Base-by-base conservation (phyloP, 257 asterid species). In the Petunia axillaris region DNA sequence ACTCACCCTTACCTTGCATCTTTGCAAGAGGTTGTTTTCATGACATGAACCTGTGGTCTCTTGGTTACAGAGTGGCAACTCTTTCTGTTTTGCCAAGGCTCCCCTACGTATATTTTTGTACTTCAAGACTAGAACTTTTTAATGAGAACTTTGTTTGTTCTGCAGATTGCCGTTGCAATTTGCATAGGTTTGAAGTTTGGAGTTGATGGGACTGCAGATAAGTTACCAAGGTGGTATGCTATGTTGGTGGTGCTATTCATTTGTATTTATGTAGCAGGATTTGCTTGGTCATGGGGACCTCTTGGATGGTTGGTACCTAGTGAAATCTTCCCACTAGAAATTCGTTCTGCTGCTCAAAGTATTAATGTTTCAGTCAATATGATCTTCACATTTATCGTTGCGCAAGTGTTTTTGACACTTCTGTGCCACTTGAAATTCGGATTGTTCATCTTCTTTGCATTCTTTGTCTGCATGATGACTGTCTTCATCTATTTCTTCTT, bases 251-350 rank as follows among this genome's bases (percentile, higher is more conserved):
- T 94, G 39, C 73, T 84, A 77, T 88, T 94, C 53, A 92, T 94
- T 11, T 94, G 98, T 76, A 63, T 87, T 9, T 94, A 92, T 8
- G 98, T 94, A 0, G 87, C 94, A 0, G 98, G 92, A 50, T 92
- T 93, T 60, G 93, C 97, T 0, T 90, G 96, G 97, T 94, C 98
- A 39, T 94, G 98, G 98, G 98, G 98, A 0, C 98, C 98, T 3
- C 82, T 94, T 2, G 98, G 95, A 1, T 92, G 97, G 98, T 71
- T 94, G 15, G 97, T 94, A 46, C 97, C 97, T 0, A 93, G 98
- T 82, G 97, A 93, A 81, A 93, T 93, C 3, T 93, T 93, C 86
- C 97, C 98, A 1, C 81, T 94, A 0, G 98, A 94, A 76, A 87
- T 94, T 35, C 88, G 98, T 5, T 94, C 97, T 0, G 97, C 97